Evolutionary conservation across 108 stramenopile species (phyloP), one percentile per base, ranked within the genome.

Genomic region (Cylindrotheca closterium): DNA sequence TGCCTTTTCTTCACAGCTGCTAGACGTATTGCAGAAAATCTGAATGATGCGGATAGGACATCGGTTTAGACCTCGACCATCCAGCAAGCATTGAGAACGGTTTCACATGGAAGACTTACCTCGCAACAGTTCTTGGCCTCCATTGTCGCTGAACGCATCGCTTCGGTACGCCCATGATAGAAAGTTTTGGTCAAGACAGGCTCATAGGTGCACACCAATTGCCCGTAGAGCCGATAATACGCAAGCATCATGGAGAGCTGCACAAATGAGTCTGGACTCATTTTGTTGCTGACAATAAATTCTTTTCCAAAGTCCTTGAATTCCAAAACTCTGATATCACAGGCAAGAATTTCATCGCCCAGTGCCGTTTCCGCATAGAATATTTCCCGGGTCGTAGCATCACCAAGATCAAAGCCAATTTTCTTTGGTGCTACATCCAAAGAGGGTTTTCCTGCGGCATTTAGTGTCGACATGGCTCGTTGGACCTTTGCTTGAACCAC

Each of bases 141-240:
- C 26, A 85, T 75, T 25, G 93, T 91, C 10, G 88, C 81, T 0
- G 84, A 66, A 47, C 93, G 59, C 88, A 91, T 87, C 5, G 90
- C 93, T 62, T 94, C 93, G 0, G 90, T 94, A 10, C 93, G 81
- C 0, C 93, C 93, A 55, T 94, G 93, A 69, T 86, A 89, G 60
- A 89, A 94, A 18, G 59, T 34, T 62, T 91, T 91, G 24, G 88
- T 91, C 54, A 94, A 51, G 21, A 94, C 93, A 8, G 90, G 90
- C 61, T 94, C 93, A 37, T 91, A 91, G 15, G 79, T 56, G 47
- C 89, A 85, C 19, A 89, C 88, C 31, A 86, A 68, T 63, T 86
- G 80, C 4, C 91, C 91, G 45, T 89, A 93, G 10, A 93, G 71
- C 28, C 71, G 69, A 62, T 78, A 94, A 69, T 94, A 91, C n/a